phyloP scores from a whole-genome alignment of 768 basidiomycete species.

The Gelatoporia subvermispora region DNA sequence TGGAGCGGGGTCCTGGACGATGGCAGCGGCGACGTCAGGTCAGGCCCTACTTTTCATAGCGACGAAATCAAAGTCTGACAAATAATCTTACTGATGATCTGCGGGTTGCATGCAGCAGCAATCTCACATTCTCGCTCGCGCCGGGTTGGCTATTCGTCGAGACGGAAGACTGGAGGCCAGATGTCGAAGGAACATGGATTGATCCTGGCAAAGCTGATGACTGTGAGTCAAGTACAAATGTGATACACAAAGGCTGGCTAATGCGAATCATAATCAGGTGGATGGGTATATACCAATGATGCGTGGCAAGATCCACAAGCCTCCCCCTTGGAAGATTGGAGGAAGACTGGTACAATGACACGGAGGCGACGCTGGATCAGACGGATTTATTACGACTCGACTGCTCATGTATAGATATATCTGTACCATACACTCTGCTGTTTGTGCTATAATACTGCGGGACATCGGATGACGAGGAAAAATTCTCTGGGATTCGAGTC shows the following conservation, averaged over 20 bases:
- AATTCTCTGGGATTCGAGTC: no score
- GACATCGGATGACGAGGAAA: no score
- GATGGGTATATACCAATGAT: constrained; percentile 82
- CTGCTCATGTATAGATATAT: constrained; percentile 1
- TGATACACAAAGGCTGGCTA: not conserved
- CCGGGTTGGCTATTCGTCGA: constrained; percentile 71
- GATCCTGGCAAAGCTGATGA: constrained; percentile 30
- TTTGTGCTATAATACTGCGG: no score
- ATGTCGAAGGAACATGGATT: constrained; percentile 56
- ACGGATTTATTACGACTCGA: constrained; percentile 47
- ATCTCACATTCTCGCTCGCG: constrained; percentile 74
- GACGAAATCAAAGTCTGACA: constrained; percentile 3
- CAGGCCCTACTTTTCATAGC: constrained; percentile 20
- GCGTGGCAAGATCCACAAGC: constrained; percentile 54
- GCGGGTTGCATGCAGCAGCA: constrained; percentile 48
- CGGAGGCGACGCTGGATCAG: constrained; percentile 66
- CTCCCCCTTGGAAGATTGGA: constrained; percentile 37
- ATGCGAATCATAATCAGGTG: constrained; percentile 36
- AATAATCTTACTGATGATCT: not conserved
- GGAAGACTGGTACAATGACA: constrained; percentile 45
- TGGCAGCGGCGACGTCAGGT: constrained; percentile 60
- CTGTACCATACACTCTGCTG: no score
- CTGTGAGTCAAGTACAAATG: constrained; percentile 18
- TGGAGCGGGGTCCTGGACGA: constrained; percentile 53
- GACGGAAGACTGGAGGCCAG: constrained; percentile 74